These are phyloP conservation scores for Exophiala spinifera DNA, from an alignment of 2,329 filamentous ascomycete genomes.

Conservation along the genomic window DNA sequence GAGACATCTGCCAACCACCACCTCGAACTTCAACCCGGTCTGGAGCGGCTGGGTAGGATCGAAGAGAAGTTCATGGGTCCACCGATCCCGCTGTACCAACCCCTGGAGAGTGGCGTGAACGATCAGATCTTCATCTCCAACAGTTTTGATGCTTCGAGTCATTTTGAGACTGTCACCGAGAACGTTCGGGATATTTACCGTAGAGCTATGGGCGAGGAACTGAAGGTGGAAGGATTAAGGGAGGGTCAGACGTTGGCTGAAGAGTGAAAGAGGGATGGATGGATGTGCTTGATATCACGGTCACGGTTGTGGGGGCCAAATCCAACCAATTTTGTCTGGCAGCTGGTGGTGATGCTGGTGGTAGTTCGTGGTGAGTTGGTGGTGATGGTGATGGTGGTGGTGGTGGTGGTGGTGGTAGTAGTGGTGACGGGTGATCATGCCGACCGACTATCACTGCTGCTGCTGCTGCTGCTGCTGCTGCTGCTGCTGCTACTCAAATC, in stretches of 20 bases:
- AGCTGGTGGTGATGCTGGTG: no score
- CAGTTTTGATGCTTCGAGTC: slow-evolving; percentile 96
- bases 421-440: no score
- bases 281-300: no score
- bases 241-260: slow-evolving; percentile 56
- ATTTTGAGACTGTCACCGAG: slow-evolving; percentile 92
- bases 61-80: slow-evolving; percentile 97
- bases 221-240: slow-evolving; percentile 82
- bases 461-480: no score
- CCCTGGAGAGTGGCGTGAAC: slow-evolving; percentile 72
- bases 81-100: slow-evolving; percentile 92
- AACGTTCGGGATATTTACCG: slow-evolving; percentile 93
- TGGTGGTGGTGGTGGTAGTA: no score
- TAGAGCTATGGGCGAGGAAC: slow-evolving; percentile 76
- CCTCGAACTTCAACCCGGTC: slow-evolving; percentile 85
- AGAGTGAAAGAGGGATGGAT: slow-evolving; percentile 31
- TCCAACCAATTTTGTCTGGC: no score
- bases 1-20: slow-evolving; percentile 92
- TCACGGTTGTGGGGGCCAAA: no score
- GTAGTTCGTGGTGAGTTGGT: no score
- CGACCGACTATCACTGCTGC: no score
- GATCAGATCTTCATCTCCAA: slow-evolving; percentile 97
- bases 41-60: slow-evolving; percentile 86
- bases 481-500: no score
- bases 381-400: no score